Evolutionary conservation across 2,329 filamentous ascomycete species (phyloP).

Genomic region (Didymella exigua): DNA sequence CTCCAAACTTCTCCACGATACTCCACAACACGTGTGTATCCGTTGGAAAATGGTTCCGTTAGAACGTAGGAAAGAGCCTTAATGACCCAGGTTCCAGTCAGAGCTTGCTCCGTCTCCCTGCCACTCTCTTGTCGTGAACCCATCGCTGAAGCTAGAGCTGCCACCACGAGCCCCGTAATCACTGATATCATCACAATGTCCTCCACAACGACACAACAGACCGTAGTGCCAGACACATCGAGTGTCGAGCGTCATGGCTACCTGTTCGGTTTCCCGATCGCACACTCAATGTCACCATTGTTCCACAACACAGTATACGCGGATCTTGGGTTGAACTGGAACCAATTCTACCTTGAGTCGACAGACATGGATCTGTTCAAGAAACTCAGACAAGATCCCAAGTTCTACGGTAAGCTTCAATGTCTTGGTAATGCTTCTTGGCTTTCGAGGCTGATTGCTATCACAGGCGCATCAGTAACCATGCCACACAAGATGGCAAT

Average conservation of each 20-base stretch:
- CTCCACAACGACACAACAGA: conserved; percentile 5
- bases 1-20: conserved; percentile 10
- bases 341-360: conserved; percentile 55
- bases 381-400: conserved; percentile 59
- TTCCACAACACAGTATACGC: conserved; percentile 62
- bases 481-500: conserved; percentile 85
- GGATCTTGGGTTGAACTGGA: conserved; percentile 57
- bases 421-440: background rate
- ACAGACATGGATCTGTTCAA: conserved; percentile 53
- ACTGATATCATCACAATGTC: conserved; percentile 4
- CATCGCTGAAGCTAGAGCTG: background rate
- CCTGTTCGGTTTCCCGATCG: conserved; percentile 62
- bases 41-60: conserved; percentile 15
- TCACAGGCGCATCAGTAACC: conserved; percentile 71
- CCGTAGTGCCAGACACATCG: conserved; percentile 13
- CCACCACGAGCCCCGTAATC: background rate
- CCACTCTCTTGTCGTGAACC: background rate
- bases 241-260: conserved; percentile 55
- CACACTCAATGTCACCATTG: conserved; percentile 61
- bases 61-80: conserved; percentile 1
- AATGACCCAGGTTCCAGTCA: background rate
- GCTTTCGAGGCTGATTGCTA: background rate
- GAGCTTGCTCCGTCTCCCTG: background rate
- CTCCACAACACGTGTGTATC: conserved; percentile 12
- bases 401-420: conserved; percentile 63